phyloP scores from a whole-genome alignment of 805 yeast genomes.

The Cyberlindnera nakhonratchasimensis region DNA sequence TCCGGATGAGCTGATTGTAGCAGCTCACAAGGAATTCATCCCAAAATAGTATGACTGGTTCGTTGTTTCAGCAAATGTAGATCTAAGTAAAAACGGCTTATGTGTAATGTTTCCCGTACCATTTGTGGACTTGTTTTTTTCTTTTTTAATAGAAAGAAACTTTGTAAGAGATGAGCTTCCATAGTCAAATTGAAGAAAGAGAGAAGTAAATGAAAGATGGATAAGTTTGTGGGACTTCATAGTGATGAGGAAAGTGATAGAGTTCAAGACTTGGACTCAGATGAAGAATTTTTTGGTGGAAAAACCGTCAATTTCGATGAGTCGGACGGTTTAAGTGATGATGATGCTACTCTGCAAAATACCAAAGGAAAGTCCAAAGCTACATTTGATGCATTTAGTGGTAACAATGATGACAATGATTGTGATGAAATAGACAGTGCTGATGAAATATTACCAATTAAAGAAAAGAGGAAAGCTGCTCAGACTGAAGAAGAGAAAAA shows the following conservation, averaged over 20 bases:
- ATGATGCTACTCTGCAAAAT: constrained; percentile 10
- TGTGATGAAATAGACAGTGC: constrained; percentile 11
- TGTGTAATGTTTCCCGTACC: background rate
- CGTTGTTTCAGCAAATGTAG: too few relatives aligned
- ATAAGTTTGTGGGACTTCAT: constrained; percentile 16
- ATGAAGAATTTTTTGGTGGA: constrained; percentile 25
- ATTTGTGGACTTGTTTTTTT: background rate
- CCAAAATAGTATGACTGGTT: background rate
- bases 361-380: constrained; percentile 9
- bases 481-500: constrained; percentile 27
- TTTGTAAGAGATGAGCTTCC: background rate
- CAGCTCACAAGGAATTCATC: constrained; percentile 2
- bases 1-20: constrained; percentile 11
- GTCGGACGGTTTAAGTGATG: constrained; percentile 12
- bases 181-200: background rate
- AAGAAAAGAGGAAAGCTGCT: constrained; percentile 4
- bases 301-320: background rate
- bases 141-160: background rate
- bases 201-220: constrained; percentile 16
- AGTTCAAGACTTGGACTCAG: constrained; percentile 20
- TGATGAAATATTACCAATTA: background rate
- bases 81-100: background rate
- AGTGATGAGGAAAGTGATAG: constrained; percentile 17
- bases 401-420: constrained; percentile 20
- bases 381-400: constrained; percentile 29